Evolutionary conservation across 2,329 filamentous ascomycete species (phyloP).

Genomic region (Lecanoromycetidae sp.): DNA sequence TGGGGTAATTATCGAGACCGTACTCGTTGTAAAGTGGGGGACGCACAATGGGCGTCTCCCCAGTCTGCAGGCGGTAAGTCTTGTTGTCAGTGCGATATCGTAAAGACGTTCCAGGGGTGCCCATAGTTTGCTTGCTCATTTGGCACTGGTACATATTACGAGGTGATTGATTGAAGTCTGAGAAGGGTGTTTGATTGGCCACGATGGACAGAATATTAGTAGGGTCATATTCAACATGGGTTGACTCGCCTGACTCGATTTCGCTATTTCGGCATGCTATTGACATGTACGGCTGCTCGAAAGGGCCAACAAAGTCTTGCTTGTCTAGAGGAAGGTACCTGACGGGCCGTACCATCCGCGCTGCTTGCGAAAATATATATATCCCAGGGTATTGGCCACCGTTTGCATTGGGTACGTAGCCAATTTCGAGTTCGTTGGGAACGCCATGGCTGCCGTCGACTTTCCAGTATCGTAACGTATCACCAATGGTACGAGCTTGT

Average conservation of each 20-base stretch:
- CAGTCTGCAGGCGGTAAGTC: conserved; percentile 84
- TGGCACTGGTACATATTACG: conserved; percentile 99
- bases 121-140: conserved; percentile 99
- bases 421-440: conserved; percentile 76
- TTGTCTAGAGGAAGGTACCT: conserved; percentile 82
- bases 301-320: conserved; percentile 78
- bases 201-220: conserved; percentile 96
- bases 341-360: conserved; percentile 80
- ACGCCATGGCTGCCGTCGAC: conserved; percentile 73
- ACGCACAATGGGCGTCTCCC: conserved; percentile 87
- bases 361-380: conserved; percentile 78
- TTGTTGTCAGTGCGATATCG: conserved; percentile 94
- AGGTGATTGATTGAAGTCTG: conserved; percentile 95
- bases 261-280: conserved; percentile 87
- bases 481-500: conserved; percentile 67
- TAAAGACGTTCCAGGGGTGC: conserved; percentile 76
- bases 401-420: conserved; percentile 74
- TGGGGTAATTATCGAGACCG: conserved; percentile 95
- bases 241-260: conserved; percentile 74
- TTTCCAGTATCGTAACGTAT: conserved; percentile 90
- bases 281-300: conserved; percentile 97
- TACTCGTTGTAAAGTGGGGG: conserved; percentile 91
- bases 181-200: conserved; percentile 97
- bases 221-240: conserved; percentile 85
- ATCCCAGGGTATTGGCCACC: conserved; percentile 94